Conservation (phyloP, 2,329 filamentous ascomycete species). For the Paecilomyces variotii region DNA sequence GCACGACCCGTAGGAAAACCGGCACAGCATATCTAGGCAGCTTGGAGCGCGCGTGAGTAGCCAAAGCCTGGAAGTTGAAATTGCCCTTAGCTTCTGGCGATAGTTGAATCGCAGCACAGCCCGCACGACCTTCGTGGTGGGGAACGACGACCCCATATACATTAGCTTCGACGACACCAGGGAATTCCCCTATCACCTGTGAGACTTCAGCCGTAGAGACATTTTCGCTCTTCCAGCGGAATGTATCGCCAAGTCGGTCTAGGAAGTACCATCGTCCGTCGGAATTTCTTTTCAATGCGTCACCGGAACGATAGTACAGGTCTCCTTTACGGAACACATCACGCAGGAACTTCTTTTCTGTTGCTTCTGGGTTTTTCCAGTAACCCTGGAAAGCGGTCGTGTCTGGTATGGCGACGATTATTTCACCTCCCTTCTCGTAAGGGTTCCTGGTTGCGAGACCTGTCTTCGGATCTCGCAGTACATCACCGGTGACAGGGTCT, state of each 20-base stretch:
- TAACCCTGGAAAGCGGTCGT: conserved; percentile 60
- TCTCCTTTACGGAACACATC: conserved; percentile 62
- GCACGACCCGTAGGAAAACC: conserved; percentile 59
- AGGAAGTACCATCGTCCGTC: conserved; percentile 64
- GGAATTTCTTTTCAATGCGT: conserved; percentile 52
- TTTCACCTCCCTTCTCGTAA: conserved; percentile 66
- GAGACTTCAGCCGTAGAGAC: conserved; percentile 61
- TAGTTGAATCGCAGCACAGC: conserved; percentile 52
- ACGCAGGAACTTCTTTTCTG: conserved; percentile 55
- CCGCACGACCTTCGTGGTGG: conserved; percentile 60
- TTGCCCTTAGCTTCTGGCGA: conserved; percentile 37
- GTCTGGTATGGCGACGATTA: conserved; percentile 55
- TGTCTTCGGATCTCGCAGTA: conserved; percentile 57
- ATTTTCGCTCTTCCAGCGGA: conserved; percentile 49
- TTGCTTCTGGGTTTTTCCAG: conserved; percentile 59
- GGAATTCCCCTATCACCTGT: conserved; percentile 52
- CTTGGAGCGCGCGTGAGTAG: conserved; percentile 50
- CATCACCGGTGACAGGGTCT: conserved; percentile 60
- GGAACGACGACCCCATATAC: conserved; percentile 62
- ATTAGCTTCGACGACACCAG: conserved; percentile 56
- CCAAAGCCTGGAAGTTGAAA: conserved; percentile 55
- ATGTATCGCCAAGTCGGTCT: conserved; percentile 57
- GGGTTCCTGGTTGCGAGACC: conserved; percentile 57
- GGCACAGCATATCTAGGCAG: conserved; percentile 70
- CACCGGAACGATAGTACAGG: conserved; percentile 60